Evolutionary conservation across 805 yeast genomes (phyloP), one percentile per base, ranked within the genome.

Genomic region (Candida montana): DNA sequence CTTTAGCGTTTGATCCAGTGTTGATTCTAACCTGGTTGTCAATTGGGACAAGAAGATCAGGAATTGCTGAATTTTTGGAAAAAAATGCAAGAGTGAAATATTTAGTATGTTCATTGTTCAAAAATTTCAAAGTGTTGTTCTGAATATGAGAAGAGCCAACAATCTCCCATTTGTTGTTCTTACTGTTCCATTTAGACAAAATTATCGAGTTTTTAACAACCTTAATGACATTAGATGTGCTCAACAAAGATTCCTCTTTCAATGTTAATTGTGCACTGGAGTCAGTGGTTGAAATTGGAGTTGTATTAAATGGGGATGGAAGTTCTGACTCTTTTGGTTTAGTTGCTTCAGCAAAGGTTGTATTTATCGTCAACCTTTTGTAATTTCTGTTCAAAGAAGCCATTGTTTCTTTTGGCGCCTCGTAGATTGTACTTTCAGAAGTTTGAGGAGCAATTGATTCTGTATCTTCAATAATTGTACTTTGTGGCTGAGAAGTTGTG

Each of bases 151-250:
- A 43, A 9, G 39, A 28, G 3, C 58, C 57, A 17, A 53, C 37
- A 8, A 42, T 31, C 26, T 46, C 47, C 59, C 59, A 56, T 31
- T 47, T 45, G 44, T 37, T 5, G 7, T 17, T 26, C 12, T 49
- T 51, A 16, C 42, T 36, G 21, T 23, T 35, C 61, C 61, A 56
- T 17, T 40, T 35, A 1, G 59, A 54, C 4, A 56, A 40, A 9
- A 52, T 37, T 12, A 44, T 32, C 3, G 48, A 38, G 31, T 49
- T 49, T 7, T 44, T 51, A 17, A 55, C 19, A 11, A 46, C 36
- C 11, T 37, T 33, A 12, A 35, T 26, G 7, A 46, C 36, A 5
- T 34, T 28, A 2, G 49, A 48, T 2, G 38, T 9, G 11, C 21
- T 23, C 17, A 41, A 19, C 13, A 36, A 5, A 18, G 18, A 20